Evolutionary conservation across 2,329 filamentous ascomycete species (phyloP).

Genomic region (Diaporthe sp.): DNA sequence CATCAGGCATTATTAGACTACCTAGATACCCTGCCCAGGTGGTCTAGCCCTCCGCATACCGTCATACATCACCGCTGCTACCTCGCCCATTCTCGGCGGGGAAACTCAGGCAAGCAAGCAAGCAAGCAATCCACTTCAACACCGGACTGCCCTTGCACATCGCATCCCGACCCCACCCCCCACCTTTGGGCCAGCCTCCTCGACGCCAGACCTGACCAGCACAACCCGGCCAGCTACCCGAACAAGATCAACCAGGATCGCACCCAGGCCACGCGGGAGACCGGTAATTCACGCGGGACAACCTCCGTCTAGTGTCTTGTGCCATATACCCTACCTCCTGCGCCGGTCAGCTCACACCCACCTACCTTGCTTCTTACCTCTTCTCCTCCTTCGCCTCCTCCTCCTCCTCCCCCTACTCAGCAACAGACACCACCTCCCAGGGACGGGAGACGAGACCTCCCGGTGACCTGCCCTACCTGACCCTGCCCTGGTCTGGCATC

Average conservation of each 20-base stretch:
- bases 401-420: neutral
- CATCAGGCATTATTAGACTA: neutral
- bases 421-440: neutral
- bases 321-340: slow-evolving; percentile 14
- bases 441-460: slow-evolving; percentile 17
- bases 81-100: slow-evolving; percentile 11
- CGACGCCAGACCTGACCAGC: slow-evolving; percentile 35
- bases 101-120: neutral
- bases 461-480: neutral
- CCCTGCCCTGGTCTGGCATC: slow-evolving; percentile 15
- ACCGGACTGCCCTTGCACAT: slow-evolving; percentile 4
- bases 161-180: slow-evolving; percentile 22
- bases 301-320: slow-evolving; percentile 19
- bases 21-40: neutral
- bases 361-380: neutral
- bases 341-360: slow-evolving; percentile 2
- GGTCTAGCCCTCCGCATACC: slow-evolving; percentile 9
- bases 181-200: slow-evolving; percentile 24
- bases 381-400: neutral
- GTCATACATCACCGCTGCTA: slow-evolving; percentile 29
- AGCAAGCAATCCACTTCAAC: slow-evolving; percentile 12
- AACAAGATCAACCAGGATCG: slow-evolving; percentile 30
- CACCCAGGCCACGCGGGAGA: slow-evolving; percentile 23
- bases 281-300: slow-evolving; percentile 16
- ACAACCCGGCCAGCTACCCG: slow-evolving; percentile 25